Evolutionary conservation across 208 protist species (phyloP).

Genomic region (Novymonas esmeraldas): DNA sequence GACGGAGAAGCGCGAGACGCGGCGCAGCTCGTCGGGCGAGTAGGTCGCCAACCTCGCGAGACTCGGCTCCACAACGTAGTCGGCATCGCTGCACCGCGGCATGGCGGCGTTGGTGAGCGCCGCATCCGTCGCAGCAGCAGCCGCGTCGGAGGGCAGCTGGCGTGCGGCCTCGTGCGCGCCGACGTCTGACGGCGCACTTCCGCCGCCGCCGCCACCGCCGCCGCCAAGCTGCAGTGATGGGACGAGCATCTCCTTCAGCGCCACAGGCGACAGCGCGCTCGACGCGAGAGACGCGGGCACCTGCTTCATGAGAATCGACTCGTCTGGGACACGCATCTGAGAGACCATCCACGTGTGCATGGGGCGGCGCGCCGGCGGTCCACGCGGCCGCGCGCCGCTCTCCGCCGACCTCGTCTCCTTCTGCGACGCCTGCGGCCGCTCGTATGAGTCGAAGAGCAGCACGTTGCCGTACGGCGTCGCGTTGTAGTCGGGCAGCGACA

Average conservation of each 20-base stretch:
- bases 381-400: slow-evolving; percentile 12
- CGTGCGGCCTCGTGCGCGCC: slow-evolving; percentile 10
- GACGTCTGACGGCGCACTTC: no score
- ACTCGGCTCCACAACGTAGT: slow-evolving; percentile 69
- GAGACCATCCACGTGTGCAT: slow-evolving; percentile 32
- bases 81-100: slow-evolving; percentile 60
- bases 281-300: slow-evolving; percentile 47
- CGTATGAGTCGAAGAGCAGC: slow-evolving; percentile 72
- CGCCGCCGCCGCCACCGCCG: no score
- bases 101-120: slow-evolving; percentile 21
- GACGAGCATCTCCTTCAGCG: slow-evolving; percentile 59
- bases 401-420: slow-evolving; percentile 23
- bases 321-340: slow-evolving; percentile 31
- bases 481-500: slow-evolving; percentile 81
- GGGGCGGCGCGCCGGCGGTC: slow-evolving; percentile 28
- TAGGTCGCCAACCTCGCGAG: slow-evolving; percentile 50
- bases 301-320: slow-evolving; percentile 28
- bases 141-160: background rate
- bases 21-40: slow-evolving; percentile 51
- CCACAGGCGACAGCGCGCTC: slow-evolving; percentile 56
- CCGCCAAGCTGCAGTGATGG: slow-evolving; percentile 50
- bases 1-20: slow-evolving; percentile 57
- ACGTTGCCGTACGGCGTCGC: slow-evolving; percentile 79
- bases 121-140: background rate
- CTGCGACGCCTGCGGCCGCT: slow-evolving; percentile 42